These are phyloP conservation scores for Pichia californica DNA, from an alignment of 805 yeast species.

Conservation along the genomic window DNA sequence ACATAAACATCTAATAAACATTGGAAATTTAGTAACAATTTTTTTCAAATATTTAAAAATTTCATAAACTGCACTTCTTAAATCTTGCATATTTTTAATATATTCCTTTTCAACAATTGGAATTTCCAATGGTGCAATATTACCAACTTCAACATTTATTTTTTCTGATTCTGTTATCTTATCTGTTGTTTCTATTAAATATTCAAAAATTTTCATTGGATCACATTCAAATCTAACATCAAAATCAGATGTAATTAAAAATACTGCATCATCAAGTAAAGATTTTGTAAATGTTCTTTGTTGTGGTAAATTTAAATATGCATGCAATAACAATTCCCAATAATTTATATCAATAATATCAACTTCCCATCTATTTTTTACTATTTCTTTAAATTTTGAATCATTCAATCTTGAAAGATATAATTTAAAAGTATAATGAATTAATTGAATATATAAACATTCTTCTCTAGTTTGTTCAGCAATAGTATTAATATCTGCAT, in stretches of 20 bases:
- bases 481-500: constrained; percentile 11
- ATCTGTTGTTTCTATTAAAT: constrained; percentile 17
- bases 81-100: constrained; percentile 62
- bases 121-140: constrained; percentile 69
- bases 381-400: constrained; percentile 20
- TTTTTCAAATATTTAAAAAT: constrained; percentile 46
- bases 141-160: constrained; percentile 21
- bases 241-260: constrained; percentile 37
- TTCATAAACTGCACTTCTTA: constrained; percentile 66
- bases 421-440: constrained; percentile 40
- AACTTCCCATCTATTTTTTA: constrained; percentile 21
- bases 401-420: constrained; percentile 30
- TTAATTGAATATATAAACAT: constrained; percentile 52
- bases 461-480: constrained; percentile 59
- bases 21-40: constrained; percentile 40
- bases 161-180: constrained; percentile 29
- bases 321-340: constrained; percentile 41
- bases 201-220: constrained; percentile 53
- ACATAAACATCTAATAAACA: constrained; percentile 51
- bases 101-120: constrained; percentile 64
- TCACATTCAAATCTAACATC: constrained; percentile 71
- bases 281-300: constrained; percentile 41
- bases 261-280: constrained; percentile 34
- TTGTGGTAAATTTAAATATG: constrained; percentile 40
- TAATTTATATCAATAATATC: constrained; percentile 17